phyloP scores from a whole-genome alignment of 495 filamentous ascomycete genomes.

The Xylaria castorea region DNA sequence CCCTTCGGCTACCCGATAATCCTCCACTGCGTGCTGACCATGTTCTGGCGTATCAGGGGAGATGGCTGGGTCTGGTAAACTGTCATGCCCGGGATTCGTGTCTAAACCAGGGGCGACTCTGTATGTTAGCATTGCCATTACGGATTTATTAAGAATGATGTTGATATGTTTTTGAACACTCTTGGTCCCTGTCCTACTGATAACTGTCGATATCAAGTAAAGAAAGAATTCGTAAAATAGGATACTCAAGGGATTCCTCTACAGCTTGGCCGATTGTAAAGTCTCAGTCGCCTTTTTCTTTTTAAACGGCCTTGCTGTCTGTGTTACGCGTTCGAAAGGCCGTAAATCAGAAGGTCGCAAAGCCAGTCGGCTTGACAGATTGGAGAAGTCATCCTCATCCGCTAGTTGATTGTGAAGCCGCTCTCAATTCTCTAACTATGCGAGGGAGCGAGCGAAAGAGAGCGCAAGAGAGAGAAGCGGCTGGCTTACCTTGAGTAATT shows the following conservation, averaged over 20 bases:
- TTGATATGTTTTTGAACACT: neutral
- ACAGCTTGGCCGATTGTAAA: neutral
- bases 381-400: neutral
- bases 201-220: neutral
- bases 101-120: neutral
- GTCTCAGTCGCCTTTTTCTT: neutral
- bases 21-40: neutral
- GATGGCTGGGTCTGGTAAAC: neutral
- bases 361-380: neutral
- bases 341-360: neutral
- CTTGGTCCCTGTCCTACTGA: neutral
- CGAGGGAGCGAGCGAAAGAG: neutral
- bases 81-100: neutral
- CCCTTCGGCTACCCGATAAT: neutral
- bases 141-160: neutral
- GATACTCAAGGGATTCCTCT: neutral
- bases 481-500: neutral
- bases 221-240: neutral
- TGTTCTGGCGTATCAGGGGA: neutral
- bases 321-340: neutral
- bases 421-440: neutral
- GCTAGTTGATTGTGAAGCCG: neutral
- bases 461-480: neutral
- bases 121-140: neutral
- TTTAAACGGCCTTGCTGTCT: neutral